These are phyloP conservation scores for Mucor sp. DNA, from an alignment of 371 early-diverging fungal genomes.

Conservation along the genomic window DNA sequence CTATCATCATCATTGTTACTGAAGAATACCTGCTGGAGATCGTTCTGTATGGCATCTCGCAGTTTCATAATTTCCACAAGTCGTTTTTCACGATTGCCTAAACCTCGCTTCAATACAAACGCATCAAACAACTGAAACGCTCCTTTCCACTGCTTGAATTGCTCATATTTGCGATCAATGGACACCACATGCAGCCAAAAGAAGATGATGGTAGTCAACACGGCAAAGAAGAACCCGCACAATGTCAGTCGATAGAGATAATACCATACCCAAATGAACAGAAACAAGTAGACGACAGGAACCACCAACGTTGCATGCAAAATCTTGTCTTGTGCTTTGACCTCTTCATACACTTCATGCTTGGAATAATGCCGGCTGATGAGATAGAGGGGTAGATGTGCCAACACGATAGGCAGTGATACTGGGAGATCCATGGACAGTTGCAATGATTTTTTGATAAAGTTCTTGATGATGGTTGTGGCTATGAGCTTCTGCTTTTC, in stretches of 20 bases:
- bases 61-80: not conserved
- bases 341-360: constrained; percentile 32
- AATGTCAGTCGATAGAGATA: constrained; percentile 2
- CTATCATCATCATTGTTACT: not conserved
- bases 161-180: constrained; percentile 9
- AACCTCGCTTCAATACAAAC: constrained; percentile 8
- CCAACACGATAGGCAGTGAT: constrained; percentile 27
- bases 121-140: constrained; percentile 5
- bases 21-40: not conserved
- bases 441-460: not conserved
- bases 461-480: not conserved
- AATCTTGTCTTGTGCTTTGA: constrained; percentile 35
- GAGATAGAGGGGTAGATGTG: constrained; percentile 35
- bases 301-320: constrained; percentile 11
- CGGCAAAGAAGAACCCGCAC: constrained; percentile 6
- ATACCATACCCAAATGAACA: constrained; percentile 22
- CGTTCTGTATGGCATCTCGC: not conserved
- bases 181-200: constrained; percentile 15
- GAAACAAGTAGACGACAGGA: constrained; percentile 8
- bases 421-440: constrained; percentile 24
- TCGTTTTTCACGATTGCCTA: not conserved
- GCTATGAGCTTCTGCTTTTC: constrained; percentile 16
- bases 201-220: not conserved
- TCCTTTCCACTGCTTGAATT: constrained; percentile 10
- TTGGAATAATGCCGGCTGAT: constrained; percentile 18